Evolutionary conservation across 331 rosid genomes (phyloP).

Genomic region (Spiraea crenata): DNA sequence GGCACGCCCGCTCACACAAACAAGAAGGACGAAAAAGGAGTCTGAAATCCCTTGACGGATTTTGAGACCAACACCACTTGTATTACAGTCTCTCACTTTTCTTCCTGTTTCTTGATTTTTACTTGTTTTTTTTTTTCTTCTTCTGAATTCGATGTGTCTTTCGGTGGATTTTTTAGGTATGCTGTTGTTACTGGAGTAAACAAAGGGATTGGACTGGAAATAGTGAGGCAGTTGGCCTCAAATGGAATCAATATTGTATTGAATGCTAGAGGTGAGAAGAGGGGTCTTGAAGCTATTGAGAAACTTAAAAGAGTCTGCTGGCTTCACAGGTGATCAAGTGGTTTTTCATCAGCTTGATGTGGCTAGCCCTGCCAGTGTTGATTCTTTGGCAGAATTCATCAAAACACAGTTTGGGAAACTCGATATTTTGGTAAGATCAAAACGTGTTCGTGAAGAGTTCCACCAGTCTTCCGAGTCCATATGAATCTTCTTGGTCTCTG

Average conservation of each 20-base stretch:
- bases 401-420: slow-evolving; percentile 46
- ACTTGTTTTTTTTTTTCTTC: no score
- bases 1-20: no score
- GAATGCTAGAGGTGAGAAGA: slow-evolving; percentile 29
- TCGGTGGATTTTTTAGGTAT: slow-evolving; percentile 16
- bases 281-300: slow-evolving; percentile 30
- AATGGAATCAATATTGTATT: slow-evolving; percentile 8
- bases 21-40: no score
- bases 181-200: slow-evolving; percentile 9
- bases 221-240: not conserved
- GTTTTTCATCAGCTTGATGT: slow-evolving; percentile 69
- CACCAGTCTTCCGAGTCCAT: not conserved
- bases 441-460: no score
- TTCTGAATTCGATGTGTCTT: no score
- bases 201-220: slow-evolving; percentile 1
- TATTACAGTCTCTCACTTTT: no score
- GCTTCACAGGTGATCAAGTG: slow-evolving; percentile 29
- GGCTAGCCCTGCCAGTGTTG: slow-evolving; percentile 40
- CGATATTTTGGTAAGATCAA: slow-evolving; percentile 46
- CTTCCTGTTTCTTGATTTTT: no score
- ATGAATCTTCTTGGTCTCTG: no score
- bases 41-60: no score
- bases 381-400: slow-evolving; percentile 46
- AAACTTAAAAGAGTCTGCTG: slow-evolving; percentile 10
- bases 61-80: no score